phyloP scores from a whole-genome alignment of 495 filamentous ascomycete species.

The Neurospora sp. region DNA sequence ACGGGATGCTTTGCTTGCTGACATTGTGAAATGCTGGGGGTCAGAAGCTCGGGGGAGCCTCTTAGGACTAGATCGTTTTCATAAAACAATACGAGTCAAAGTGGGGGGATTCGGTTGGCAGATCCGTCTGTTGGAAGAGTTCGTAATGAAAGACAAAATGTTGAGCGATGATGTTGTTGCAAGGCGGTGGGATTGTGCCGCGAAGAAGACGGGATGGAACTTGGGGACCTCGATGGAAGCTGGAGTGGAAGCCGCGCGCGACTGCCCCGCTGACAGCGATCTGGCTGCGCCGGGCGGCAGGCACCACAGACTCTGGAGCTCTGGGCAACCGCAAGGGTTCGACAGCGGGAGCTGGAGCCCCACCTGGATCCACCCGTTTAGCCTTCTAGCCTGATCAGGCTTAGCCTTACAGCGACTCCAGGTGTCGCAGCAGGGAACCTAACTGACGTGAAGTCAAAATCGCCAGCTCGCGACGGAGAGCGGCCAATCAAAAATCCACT shows the following conservation, averaged over 20 bases:
- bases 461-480: slow-evolving; percentile 8
- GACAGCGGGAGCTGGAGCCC: neutral
- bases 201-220: neutral
- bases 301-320: neutral
- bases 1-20: slow-evolving; percentile 80
- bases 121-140: neutral
- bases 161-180: neutral
- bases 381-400: neutral
- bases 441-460: neutral
- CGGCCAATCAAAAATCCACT: slow-evolving; percentile 25
- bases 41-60: neutral
- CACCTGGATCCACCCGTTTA: neutral
- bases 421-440: neutral
- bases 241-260: neutral
- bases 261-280: neutral
- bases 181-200: slow-evolving; percentile 14
- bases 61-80: neutral
- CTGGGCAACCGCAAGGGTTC: neutral
- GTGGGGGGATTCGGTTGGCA: neutral
- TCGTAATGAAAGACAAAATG: neutral
- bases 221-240: neutral
- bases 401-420: neutral
- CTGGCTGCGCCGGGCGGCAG: neutral
- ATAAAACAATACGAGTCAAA: neutral
- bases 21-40: slow-evolving; percentile 39